Evolutionary conservation across 495 filamentous ascomycete genomes (phyloP).

Genomic region (Xylaria nigripes): DNA sequence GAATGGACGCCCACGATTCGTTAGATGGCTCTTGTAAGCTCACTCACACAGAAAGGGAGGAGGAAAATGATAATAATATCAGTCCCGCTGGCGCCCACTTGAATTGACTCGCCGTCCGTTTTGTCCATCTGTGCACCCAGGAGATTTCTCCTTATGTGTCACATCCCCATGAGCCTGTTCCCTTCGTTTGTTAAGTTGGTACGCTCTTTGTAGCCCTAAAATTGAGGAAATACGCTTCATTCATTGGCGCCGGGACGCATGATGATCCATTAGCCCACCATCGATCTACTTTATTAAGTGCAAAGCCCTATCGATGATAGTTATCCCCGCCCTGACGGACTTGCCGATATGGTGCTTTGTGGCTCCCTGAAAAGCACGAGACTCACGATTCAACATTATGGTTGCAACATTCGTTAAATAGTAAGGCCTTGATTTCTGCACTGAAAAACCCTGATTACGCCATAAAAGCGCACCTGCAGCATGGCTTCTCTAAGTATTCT

Average conservation of each 20-base stretch:
- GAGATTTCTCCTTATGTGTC: neutral
- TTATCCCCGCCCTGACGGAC: neutral
- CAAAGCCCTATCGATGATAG: neutral
- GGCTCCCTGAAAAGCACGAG: neutral
- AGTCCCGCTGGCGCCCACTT: slow-evolving; percentile 1
- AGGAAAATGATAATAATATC: neutral
- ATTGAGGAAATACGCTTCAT: neutral
- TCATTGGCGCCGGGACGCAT: neutral
- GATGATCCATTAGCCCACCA: neutral
- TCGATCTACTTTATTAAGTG: neutral
- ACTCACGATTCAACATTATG: neutral
- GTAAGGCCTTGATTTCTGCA: too few species aligned
- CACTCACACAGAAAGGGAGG: neutral
- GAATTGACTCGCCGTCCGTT: neutral
- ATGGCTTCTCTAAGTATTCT: slow-evolving; percentile 16
- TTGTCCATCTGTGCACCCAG: neutral
- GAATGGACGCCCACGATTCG: slow-evolving; percentile 23
- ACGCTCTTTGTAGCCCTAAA: neutral
- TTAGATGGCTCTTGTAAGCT: neutral
- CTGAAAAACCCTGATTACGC: neutral
- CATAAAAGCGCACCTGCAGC: slow-evolving; percentile 11
- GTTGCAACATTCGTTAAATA: neutral
- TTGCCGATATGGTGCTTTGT: neutral
- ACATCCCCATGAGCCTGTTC: neutral
- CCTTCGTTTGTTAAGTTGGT: neutral